Conservation (phyloP, 148 eudicot species). For the Rhododendron simsii region DNA sequence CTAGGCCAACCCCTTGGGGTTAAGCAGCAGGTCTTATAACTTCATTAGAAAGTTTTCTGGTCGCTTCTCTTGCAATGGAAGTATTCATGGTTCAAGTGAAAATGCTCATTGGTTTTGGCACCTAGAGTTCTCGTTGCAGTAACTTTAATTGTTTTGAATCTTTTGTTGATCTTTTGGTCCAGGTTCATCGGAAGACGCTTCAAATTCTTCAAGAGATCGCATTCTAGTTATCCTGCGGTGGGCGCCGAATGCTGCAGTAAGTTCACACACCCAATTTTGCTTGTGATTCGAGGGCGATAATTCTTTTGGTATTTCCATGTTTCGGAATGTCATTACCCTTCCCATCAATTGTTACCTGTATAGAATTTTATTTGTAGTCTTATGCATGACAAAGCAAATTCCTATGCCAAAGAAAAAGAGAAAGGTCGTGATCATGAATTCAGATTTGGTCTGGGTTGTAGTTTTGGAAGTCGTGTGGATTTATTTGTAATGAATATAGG, state of each 20-base stretch:
- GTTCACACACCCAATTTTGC: not conserved
- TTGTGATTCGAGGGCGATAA: not conserved
- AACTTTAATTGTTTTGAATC: not conserved
- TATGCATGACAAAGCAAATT: not conserved
- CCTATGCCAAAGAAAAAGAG: not conserved
- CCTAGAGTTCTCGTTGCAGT: not conserved
- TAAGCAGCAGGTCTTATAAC: not conserved
- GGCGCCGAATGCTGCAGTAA: not conserved
- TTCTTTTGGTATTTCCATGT: not conserved
- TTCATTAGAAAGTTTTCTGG: not conserved
- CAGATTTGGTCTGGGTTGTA: not conserved
- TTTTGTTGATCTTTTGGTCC: conserved; percentile 21
- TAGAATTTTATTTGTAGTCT: not conserved
- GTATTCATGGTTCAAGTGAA: conserved; percentile 7
- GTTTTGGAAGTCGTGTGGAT: not conserved
- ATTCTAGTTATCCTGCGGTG: conserved; percentile 32
- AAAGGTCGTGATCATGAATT: not conserved
- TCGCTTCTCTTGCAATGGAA: conserved; percentile 1
- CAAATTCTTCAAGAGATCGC: conserved; percentile 88
- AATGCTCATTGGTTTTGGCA: not conserved
- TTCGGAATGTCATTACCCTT: not conserved
- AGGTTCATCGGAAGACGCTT: conserved; percentile 88
- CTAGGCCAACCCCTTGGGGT: not conserved
- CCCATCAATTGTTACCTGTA: not conserved
- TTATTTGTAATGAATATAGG: not conserved